Evolutionary conservation across 345 rosid genomes (phyloP).

Genomic region (Physaria fendleri): DNA sequence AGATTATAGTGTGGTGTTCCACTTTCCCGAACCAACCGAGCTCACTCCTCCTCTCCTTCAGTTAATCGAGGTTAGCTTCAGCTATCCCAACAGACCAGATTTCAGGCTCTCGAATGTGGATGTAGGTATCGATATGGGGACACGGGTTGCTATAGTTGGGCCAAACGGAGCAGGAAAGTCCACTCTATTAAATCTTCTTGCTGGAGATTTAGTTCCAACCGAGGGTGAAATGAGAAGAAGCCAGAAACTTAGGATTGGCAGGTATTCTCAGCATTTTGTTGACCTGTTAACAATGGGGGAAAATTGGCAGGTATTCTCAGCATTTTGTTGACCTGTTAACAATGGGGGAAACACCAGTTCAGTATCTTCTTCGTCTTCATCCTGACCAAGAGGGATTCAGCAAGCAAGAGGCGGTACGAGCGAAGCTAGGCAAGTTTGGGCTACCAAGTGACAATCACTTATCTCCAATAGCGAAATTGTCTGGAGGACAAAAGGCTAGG

Average conservation of each 20-base stretch:
- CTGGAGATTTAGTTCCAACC: conserved; percentile 73
- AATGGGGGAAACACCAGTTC: conserved; percentile 91
- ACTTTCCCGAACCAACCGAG: conserved; percentile 96
- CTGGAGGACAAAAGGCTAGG: conserved; percentile 90
- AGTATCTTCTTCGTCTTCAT: conserved; percentile 89
- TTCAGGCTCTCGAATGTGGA: conserved; percentile 78
- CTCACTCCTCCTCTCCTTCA: conserved; percentile 90
- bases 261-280: conserved; percentile 96
- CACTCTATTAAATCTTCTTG: conserved; percentile 83
- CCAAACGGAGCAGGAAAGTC: conserved; percentile 98
- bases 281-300: conserved; percentile 87
- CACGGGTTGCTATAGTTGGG: conserved; percentile 90
- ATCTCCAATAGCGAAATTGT: conserved; percentile 75
- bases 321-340: conserved; percentile 89
- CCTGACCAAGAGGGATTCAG: conserved; percentile 95
- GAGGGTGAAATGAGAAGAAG: conserved; percentile 87
- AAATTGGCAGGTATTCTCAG: conserved; percentile 90
- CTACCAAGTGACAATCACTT: conserved; percentile 88
- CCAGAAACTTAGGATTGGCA: conserved; percentile 83
- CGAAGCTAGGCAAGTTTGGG: conserved; percentile 92
- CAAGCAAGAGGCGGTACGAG: conserved; percentile 94
- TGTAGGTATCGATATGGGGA: conserved; percentile 98
- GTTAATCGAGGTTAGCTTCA: conserved; percentile 80
- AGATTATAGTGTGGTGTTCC: conserved; percentile 88
- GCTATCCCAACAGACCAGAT: conserved; percentile 75